phyloP scores from a whole-genome alignment of 2,329 filamentous ascomycete genomes.

The Claviceps quebecensis region DNA sequence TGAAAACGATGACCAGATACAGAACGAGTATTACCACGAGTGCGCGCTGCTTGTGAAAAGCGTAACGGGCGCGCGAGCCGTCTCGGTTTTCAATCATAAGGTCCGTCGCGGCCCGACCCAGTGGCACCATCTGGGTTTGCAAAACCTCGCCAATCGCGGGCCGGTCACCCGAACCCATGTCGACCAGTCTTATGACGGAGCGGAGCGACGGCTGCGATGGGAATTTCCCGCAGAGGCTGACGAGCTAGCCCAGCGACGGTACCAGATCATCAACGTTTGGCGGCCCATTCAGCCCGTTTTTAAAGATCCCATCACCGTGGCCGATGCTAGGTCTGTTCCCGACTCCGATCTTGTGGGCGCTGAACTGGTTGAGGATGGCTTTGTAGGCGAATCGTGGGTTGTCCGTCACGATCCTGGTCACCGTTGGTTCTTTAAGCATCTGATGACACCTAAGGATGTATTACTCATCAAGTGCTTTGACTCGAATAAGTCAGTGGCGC shows the following conservation, averaged over 20 bases:
- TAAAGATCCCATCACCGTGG: constrained; percentile 38
- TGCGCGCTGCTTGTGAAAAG: constrained; percentile 51
- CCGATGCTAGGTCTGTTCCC: constrained; percentile 33
- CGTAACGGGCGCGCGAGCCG: constrained; percentile 40
- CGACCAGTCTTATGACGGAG: constrained; percentile 37
- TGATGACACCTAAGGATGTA: constrained; percentile 37
- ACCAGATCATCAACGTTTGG: constrained; percentile 40
- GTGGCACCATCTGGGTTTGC: constrained; percentile 54
- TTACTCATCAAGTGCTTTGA: constrained; percentile 50
- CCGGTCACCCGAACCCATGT: constrained; percentile 28
- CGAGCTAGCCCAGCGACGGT: constrained; percentile 21
- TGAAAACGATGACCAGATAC: constrained; percentile 43
- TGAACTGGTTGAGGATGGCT: constrained; percentile 34
- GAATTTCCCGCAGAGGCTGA: constrained; percentile 31
- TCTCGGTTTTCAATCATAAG: constrained; percentile 62
- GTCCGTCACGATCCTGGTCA: constrained; percentile 28
- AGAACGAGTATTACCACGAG: constrained; percentile 56
- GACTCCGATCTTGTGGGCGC: constrained; percentile 37
- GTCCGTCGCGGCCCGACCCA: constrained; percentile 38
- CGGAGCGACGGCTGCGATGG: constrained; percentile 18
- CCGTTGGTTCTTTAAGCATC: constrained; percentile 39
- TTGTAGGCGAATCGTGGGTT: constrained; percentile 33
- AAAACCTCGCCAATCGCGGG: constrained; percentile 43
- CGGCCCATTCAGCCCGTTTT: constrained; percentile 23
- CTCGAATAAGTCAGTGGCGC: constrained; percentile 40